These are phyloP conservation scores for Ustilago esculenta DNA, from an alignment of 1,284 basidiomycete genomes.

Conservation along the genomic window DNA sequence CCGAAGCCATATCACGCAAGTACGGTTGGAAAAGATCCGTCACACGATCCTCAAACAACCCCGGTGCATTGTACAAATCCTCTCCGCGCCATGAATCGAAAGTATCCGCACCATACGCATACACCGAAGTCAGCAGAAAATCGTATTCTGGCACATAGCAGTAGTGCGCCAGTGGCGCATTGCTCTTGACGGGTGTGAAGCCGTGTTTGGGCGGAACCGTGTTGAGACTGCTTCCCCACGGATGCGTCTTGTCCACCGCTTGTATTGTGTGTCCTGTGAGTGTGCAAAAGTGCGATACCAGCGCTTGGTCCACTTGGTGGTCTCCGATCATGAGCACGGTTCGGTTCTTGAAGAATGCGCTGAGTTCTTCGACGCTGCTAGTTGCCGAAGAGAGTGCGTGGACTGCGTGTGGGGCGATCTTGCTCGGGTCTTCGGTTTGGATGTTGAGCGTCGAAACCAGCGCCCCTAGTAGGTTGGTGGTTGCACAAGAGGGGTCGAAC, in stretches of 20 bases:
- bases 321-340: slow-evolving; percentile 68
- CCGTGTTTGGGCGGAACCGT: slow-evolving; percentile 43
- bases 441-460: slow-evolving; percentile 42
- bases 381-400: slow-evolving; percentile 6
- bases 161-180: slow-evolving; percentile 66
- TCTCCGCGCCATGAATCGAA: slow-evolving; percentile 64
- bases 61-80: slow-evolving; percentile 65
- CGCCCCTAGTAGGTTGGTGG: slow-evolving; percentile 33
- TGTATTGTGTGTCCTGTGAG: slow-evolving; percentile 64
- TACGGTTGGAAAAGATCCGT: slow-evolving; percentile 64
- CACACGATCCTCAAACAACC: slow-evolving; percentile 67
- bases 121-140: slow-evolving; percentile 67
- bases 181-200: slow-evolving; percentile 38
- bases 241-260: slow-evolving; percentile 63
- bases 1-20: slow-evolving; percentile 37
- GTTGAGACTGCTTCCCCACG: slow-evolving; percentile 56
- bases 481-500: slow-evolving; percentile 49
- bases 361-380: slow-evolving; percentile 37
- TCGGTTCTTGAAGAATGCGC: slow-evolving; percentile 63
- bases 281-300: slow-evolving; percentile 67
- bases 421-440: slow-evolving; percentile 21
- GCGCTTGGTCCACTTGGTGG: slow-evolving; percentile 64
- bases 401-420: slow-evolving; percentile 33
- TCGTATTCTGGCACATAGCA: slow-evolving; percentile 68
- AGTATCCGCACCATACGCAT: slow-evolving; percentile 67